Base-by-base conservation (phyloP, 1,139 yeast species). In the Yamadazyma diddensiae region DNA sequence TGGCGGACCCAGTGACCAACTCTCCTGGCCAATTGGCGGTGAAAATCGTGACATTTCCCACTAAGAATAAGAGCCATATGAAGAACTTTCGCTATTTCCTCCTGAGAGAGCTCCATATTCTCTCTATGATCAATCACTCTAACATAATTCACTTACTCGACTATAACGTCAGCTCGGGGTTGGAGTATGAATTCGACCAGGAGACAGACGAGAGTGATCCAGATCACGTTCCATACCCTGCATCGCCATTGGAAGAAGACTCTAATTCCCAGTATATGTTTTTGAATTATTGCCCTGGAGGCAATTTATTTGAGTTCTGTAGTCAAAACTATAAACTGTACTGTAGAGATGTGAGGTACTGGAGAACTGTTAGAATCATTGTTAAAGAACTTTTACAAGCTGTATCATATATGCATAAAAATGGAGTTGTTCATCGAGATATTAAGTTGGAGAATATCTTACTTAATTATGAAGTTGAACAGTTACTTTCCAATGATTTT, bases 371-470 rank as follows among this genome's bases (percentile, higher is more conserved):
- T 2, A 66, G 76, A 35, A 68, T 86, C 15, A 62, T 88, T 1
- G 80, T 84, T 39, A 71, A 80, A 12, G 95, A 92, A 52, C 50
- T 85, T 2, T 72, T 79, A 5, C 53, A 68, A 2, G 92, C 95
- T 0, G 78, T 88, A 1, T 63, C 71, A n/a, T 86, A 83, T 52
- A 62, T 92, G 34, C 98, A 92, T 55, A 50, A 60, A 6, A 61
- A 73, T 35, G 57, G 72, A 41, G 73, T 88, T 14, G 82, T 90
- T 11, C 97, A 90, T 56, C 74, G 97, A 41, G 97, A 90, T 52
- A 73, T 90, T 44, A 87, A 88, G 59, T 65, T 90, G 24, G 97
- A 90, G 45, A 92, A 87, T 49, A 70, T 87, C 1, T 57, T 87
- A 18, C 57, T 88, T 16, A 75, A 72, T 25, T 48, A 49, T 29